Base-by-base conservation (phyloP, 148 eudicot genomes). In the Euryodendron excelsum region DNA sequence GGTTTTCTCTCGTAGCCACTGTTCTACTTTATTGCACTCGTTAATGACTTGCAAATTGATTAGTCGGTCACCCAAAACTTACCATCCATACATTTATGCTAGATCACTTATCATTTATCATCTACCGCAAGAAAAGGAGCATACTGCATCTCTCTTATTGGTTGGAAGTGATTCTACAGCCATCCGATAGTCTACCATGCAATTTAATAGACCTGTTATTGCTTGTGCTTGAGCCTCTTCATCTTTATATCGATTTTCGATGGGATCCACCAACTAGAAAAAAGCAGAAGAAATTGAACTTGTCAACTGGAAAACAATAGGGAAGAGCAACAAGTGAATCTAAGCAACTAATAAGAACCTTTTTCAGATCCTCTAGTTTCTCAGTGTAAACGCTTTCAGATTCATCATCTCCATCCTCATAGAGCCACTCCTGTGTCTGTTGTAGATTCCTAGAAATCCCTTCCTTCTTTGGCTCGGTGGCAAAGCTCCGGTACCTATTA, bases 331-430 rank as follows among this genome's bases (percentile, higher is more conserved):
- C 5, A 20, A 28, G 41, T 17, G 58, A 72, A 70, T 52, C 52
- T 14, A 59, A 36, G 34, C 80, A 73, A 77, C 37, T 34, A 37
- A 45, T 50, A 50, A 56, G 48, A 65, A 93, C 99, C 99, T 84
- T 89, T 82, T 83, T 85, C 39, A 96, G 89, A 81, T 87, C 86
- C 67, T 90, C 80, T 50, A 91, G 82, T 82, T 86, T 93, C 80
- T 86, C 72, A 56, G 88, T 70, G 79, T 93, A 96, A 72, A 89
- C 89, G 53, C 76, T 48, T 74, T 93, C 97, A 81, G 97, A 83
- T 84, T 93, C 97, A 82, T 93, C 93, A 85, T 89, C 97, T 56
- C 98, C 97, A 64, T 96, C 99, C 65, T 90, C 99, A 77, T 96
- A 96, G 44, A 96, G 96, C 98, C 98, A 96, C 39, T 96, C 98